phyloP scores from a whole-genome alignment of 2,329 filamentous ascomycete species.

The Fusarium sambucinum region DNA sequence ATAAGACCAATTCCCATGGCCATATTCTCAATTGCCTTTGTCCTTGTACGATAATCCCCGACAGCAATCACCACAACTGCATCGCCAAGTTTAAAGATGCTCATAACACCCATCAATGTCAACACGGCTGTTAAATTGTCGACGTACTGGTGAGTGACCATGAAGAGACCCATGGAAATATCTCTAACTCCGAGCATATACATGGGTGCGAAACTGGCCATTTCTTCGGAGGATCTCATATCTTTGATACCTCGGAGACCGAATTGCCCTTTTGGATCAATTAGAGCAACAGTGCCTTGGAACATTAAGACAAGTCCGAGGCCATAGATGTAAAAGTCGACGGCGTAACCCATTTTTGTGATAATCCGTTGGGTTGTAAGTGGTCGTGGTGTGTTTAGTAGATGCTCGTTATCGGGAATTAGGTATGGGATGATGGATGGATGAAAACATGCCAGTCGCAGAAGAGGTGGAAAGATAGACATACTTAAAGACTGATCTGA shows the following conservation, averaged over 20 bases:
- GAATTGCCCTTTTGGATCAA: background rate
- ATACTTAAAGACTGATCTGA: background rate
- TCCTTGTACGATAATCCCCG: background rate
- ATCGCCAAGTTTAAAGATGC: slow-evolving; percentile 1
- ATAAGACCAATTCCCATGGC: background rate
- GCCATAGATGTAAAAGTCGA: background rate
- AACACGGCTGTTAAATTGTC: background rate
- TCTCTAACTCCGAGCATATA: slow-evolving; percentile 7
- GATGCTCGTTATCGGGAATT: background rate
- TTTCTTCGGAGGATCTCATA: background rate
- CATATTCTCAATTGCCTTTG: background rate
- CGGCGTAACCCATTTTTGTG: background rate
- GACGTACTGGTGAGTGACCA: background rate
- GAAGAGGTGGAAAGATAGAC: background rate
- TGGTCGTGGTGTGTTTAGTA: background rate
- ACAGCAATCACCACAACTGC: background rate
- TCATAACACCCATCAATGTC: slow-evolving; percentile 1
- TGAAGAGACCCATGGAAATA: background rate
- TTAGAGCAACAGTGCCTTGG: background rate
- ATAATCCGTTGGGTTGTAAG: rapidly evolving
- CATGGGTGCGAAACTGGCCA: background rate
- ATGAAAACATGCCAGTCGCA: too few species aligned
- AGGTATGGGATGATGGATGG: too few species aligned
- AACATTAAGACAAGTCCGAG: background rate
- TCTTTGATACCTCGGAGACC: background rate